These are phyloP conservation scores for Cytauxzoon felis DNA, from an alignment of 169 alveolate species.

Conservation along the genomic window DNA sequence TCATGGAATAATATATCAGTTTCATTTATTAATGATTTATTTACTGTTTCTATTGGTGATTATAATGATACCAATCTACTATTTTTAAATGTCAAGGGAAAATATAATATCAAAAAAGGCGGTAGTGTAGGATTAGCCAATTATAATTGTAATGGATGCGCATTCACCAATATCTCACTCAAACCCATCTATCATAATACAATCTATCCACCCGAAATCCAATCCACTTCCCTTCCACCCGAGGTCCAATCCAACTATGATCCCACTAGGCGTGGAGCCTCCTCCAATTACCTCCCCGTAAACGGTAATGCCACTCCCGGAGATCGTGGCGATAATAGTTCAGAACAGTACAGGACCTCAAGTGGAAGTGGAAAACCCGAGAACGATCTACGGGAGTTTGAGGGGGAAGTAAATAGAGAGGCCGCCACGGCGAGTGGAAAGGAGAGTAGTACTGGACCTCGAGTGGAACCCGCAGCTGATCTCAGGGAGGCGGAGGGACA, in stretches of 20 bases:
- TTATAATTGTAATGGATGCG: conserved; percentile 76
- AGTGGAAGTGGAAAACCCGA: too few species aligned
- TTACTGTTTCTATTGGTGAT: conserved; percentile 70
- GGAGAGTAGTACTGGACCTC: not conserved
- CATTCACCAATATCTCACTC: conserved; percentile 69
- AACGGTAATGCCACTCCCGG: conserved; percentile 4
- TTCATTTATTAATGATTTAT: conserved; percentile 59
- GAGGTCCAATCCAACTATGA: too few species aligned
- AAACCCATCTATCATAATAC: conserved; percentile 65
- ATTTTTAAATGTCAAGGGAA: conserved; percentile 68
- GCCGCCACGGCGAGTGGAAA: not conserved
- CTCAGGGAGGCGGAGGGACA: conserved; percentile 11
- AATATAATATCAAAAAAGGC: conserved; percentile 53
- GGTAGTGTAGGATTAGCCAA: conserved; percentile 76
- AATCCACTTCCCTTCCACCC: too few species aligned
- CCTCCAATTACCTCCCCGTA: too few species aligned
- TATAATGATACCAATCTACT: conserved; percentile 34
- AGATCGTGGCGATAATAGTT: not conserved
- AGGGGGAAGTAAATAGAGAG: conserved; percentile 8
- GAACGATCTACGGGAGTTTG: conserved; percentile 5
- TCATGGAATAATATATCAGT: conserved; percentile 70
- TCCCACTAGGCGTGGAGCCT: too few species aligned
- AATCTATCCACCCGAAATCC: too few species aligned
- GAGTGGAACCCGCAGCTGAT: too few species aligned
- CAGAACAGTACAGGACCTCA: not conserved